These are phyloP conservation scores for Fraxinus angustifolia DNA, from an alignment of 305 asterid genomes.

Conservation along the genomic window DNA sequence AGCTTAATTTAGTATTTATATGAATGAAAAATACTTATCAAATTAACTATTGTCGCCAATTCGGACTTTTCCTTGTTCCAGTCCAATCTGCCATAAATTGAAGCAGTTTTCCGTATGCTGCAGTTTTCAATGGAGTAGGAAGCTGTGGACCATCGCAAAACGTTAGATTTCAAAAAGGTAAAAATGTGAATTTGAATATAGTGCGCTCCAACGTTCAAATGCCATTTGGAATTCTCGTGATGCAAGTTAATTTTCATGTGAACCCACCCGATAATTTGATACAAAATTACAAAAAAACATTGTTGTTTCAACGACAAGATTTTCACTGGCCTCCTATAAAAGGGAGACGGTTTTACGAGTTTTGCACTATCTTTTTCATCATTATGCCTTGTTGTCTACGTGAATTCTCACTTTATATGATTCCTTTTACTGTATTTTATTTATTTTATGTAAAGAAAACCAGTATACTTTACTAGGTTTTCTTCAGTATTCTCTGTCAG, in stretches of 20 bases:
- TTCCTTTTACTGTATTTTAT: constrained; percentile 27
- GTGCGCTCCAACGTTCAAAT: constrained; percentile 89
- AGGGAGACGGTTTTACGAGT: constrained; percentile 28
- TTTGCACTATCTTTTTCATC: constrained; percentile 43
- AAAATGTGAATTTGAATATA: constrained; percentile 41
- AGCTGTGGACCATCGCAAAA: constrained; percentile 27
- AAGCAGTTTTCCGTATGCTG: not conserved
- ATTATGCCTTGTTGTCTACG: constrained; percentile 53
- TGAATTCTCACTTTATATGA: constrained; percentile 22
- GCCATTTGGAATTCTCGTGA: constrained; percentile 57
- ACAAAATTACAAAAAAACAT: not conserved
- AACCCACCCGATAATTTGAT: constrained; percentile 11
- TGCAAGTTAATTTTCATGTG: constrained; percentile 56
- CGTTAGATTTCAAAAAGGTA: not conserved
- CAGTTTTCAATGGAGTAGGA: not conserved
- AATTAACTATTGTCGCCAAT: not conserved
- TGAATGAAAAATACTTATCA: not conserved
- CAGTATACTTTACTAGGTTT: not conserved
- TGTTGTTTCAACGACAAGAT: not conserved
- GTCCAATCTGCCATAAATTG: not conserved
- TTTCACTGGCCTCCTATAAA: constrained; percentile 41
- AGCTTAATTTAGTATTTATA: not conserved
- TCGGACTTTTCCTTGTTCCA: not conserved
- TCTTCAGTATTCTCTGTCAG: constrained; percentile 12
- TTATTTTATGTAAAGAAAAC: constrained; percentile 11